These are phyloP conservation scores for Funneliformis geosporum DNA, from an alignment of 192 early-diverging fungal species.

Conservation along the genomic window DNA sequence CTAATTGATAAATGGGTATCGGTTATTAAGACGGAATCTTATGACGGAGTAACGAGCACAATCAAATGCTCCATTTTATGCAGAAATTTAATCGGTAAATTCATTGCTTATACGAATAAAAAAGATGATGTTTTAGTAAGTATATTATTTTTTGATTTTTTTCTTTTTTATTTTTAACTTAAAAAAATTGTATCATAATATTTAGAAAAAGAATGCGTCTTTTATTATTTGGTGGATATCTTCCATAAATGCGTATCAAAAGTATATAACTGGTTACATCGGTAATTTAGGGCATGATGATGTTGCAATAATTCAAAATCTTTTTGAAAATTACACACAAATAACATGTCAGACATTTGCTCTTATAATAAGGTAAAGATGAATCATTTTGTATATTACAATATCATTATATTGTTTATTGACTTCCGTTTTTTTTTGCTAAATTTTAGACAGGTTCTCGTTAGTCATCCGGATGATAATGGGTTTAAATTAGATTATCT, in stretches of 20 bases:
- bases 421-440: too few relatives aligned
- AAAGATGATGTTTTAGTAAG: constrained; percentile 18
- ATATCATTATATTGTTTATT: not conserved
- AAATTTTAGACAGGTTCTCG: not conserved
- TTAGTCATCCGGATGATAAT: not conserved
- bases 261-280: not conserved
- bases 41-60: too few relatives aligned
- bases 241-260: not conserved
- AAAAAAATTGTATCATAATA: not conserved
- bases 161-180: not conserved
- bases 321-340: not conserved
- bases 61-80: constrained; percentile 5
- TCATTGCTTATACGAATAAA: not conserved
- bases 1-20: constrained; percentile 12
- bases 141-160: not conserved
- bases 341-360: not conserved
- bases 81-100: constrained; percentile 5
- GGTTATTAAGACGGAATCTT: not conserved
- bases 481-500: not conserved
- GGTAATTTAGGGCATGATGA: not conserved
- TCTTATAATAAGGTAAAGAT: not conserved
- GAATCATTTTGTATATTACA: not conserved
- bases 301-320: not conserved
- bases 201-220: not conserved
- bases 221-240: constrained; percentile 24